Percentiles rank a stretch among this genome's conserved stretches.
phyloP scores from a whole-genome alignment of 352 stramenopile species.

The Pythium rishiriense region DNA sequence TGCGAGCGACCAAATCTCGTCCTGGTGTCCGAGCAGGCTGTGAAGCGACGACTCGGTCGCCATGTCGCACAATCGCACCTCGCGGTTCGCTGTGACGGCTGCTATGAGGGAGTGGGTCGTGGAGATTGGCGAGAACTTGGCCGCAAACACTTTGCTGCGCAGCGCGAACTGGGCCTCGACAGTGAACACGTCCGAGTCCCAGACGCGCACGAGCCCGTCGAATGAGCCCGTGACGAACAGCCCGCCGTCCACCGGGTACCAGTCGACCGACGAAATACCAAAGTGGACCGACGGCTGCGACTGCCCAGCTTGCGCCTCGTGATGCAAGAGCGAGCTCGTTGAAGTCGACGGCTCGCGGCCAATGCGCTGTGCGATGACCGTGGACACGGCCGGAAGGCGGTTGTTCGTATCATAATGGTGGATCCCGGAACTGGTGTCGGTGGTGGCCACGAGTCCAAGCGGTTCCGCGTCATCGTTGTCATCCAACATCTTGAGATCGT shows the following conservation, averaged over 20 bases:
- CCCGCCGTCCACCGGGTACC: slow-evolving; percentile 84
- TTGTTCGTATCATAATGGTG: slow-evolving; percentile 38
- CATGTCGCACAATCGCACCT: slow-evolving; percentile 83
- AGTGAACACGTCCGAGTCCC: slow-evolving; percentile 75
- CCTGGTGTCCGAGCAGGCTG: slow-evolving; percentile 72
- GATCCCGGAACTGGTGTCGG: neutral
- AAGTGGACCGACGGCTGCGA: slow-evolving; percentile 34
- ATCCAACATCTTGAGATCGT: slow-evolving; percentile 59
- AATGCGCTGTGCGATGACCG: slow-evolving; percentile 12
- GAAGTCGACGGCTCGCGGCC: neutral
- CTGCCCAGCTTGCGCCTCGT: neutral
- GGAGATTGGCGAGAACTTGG: slow-evolving; percentile 64
- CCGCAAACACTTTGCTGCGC: slow-evolving; percentile 56
- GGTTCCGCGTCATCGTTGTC: slow-evolving; percentile 35
- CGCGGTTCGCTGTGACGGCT: slow-evolving; percentile 50
- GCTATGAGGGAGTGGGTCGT: slow-evolving; percentile 69
- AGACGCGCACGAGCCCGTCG: slow-evolving; percentile 68
- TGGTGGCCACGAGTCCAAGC: neutral
- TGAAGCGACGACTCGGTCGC: slow-evolving; percentile 59
- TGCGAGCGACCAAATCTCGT: slow-evolving; percentile 74
- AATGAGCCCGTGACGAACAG: slow-evolving; percentile 79
- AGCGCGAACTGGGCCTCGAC: slow-evolving; percentile 66
- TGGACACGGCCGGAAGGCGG: slow-evolving; percentile 34
- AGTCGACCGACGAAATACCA: slow-evolving; percentile 81
- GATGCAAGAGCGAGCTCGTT: neutral